Percentiles rank a stretch among this genome's conserved stretches.
phyloP scores from a whole-genome alignment of 768 basidiomycete species.

The Suillus subalutaceus region DNA sequence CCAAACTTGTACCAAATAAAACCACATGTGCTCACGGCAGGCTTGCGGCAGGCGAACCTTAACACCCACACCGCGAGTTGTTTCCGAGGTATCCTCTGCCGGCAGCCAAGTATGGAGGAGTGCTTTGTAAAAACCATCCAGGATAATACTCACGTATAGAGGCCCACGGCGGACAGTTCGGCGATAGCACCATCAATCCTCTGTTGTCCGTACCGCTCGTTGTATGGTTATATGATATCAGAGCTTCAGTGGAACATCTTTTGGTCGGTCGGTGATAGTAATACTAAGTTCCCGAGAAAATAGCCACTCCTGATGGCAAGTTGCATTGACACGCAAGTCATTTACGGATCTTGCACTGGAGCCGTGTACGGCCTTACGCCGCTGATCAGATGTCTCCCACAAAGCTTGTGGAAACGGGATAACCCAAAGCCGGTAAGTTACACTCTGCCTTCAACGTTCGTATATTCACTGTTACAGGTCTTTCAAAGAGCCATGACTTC shows the following conservation, averaged over 20 bases:
- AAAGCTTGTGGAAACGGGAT: background rate
- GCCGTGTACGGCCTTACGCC: background rate
- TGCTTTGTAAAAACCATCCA: background rate
- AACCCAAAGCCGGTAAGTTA: background rate
- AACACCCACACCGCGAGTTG: background rate
- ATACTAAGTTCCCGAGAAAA: background rate
- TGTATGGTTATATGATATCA: background rate
- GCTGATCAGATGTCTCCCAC: constrained; percentile 8
- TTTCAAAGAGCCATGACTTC: background rate
- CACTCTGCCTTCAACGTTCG: background rate
- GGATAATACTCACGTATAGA: background rate
- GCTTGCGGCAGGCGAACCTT: background rate
- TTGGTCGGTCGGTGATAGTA: background rate
- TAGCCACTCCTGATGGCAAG: background rate
- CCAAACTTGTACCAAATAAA: background rate
- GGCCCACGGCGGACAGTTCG: too few species aligned
- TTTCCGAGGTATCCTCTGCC: background rate
- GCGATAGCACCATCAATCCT: background rate
- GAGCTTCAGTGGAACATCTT: background rate
- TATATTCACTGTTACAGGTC: background rate
- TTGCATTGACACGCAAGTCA: constrained; percentile 11
- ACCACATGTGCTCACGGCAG: background rate
- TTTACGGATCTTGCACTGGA: constrained; percentile 10
- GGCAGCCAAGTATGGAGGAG: background rate
- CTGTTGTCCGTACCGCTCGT: background rate